phyloP scores from a whole-genome alignment of 1,284 basidiomycete species.

The Termitomyces sp. region DNA sequence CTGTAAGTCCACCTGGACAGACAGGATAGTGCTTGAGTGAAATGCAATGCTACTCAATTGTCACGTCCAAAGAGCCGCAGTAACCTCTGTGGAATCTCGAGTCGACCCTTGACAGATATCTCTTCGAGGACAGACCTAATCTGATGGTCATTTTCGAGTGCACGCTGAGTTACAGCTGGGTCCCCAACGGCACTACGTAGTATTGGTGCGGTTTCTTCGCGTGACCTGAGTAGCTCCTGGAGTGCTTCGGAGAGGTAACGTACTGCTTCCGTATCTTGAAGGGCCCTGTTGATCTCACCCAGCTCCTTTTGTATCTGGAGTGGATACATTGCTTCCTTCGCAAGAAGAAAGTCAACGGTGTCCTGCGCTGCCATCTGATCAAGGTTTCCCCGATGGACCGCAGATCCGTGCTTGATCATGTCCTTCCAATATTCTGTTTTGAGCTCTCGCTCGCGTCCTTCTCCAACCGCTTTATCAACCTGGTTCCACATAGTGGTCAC shows the following conservation, averaged over 20 bases:
- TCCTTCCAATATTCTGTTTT: constrained; percentile 18
- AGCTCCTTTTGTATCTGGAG: constrained; percentile 10
- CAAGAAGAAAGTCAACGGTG: constrained; percentile 9
- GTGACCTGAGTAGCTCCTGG: constrained; percentile 1
- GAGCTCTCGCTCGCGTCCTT: constrained; percentile 23
- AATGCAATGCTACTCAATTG: not conserved
- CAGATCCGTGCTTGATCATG: constrained; percentile 20
- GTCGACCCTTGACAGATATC: constrained; percentile 1
- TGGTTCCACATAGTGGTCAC: constrained; percentile 32
- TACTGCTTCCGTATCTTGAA: constrained; percentile 6
- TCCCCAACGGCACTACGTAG: not conserved
- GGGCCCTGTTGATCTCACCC: constrained; percentile 7
- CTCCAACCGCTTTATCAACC: constrained; percentile 11
- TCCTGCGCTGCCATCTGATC: constrained; percentile 8
- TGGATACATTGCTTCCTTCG: constrained; percentile 9
- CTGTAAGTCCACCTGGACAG: too few relatives aligned
- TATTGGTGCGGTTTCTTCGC: constrained; percentile 6
- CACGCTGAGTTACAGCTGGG: not conserved
- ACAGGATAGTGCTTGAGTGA: not conserved
- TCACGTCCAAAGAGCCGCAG: constrained; percentile 2
- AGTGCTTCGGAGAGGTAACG: constrained; percentile 8
- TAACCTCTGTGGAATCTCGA: constrained; percentile 5
- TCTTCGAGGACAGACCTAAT: constrained; percentile 6
- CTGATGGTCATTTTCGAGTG: constrained; percentile 7
- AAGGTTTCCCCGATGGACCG: constrained; percentile 11